Evolutionary conservation across 768 basidiomycete genomes (phyloP), one percentile per base, ranked within the genome.

Genomic region (Gymnopilus dilepis): DNA sequence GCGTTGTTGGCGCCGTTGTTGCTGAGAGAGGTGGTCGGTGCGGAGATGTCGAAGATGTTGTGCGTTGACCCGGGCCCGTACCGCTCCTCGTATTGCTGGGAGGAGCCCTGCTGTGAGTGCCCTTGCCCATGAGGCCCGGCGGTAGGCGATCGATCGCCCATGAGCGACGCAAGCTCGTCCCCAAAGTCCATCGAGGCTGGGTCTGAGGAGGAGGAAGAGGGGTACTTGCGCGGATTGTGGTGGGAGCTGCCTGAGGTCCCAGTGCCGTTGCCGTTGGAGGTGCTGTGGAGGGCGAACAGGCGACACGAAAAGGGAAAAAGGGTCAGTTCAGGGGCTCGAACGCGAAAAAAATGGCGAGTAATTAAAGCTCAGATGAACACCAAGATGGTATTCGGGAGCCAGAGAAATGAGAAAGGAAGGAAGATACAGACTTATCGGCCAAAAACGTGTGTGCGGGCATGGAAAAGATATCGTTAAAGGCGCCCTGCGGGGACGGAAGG

Each of bases 91-190:
- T 63, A 67, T 33, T 62, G 67, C 33, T 67, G 69, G 38, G 37
- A 63, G 52, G 63, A 61, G 55, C 52, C 60, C 1, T 59, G 64
- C 30, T 61, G 65, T 21, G 57, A 50, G 19, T 65, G 65, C 45
- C 62, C 62, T 57, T 64, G 66, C 26, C 64, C 61, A 56, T 60
- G 67, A 31, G 19, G 31, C 58, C 48, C 59, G 54, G 37, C 53
- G 43, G 59, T 45, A n/a, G 58, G 56, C 42, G 61, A 59, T 24
- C 65, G 62, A 56, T 75, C 65, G 58, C 74, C 79, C 73, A 89
- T 86, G 62, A 90, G 80, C 9, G 74, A 80, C 1, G 84, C 88
- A 33, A 91, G 83, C 64, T 92, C 91, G 73, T 91, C 89, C 40
- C 78, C 75, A 65, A 91, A 85, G 73, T 91, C 88, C 67, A 58